Conservation (phyloP, 805 yeast species). For the Sugiyamaella qingdaonensis region DNA sequence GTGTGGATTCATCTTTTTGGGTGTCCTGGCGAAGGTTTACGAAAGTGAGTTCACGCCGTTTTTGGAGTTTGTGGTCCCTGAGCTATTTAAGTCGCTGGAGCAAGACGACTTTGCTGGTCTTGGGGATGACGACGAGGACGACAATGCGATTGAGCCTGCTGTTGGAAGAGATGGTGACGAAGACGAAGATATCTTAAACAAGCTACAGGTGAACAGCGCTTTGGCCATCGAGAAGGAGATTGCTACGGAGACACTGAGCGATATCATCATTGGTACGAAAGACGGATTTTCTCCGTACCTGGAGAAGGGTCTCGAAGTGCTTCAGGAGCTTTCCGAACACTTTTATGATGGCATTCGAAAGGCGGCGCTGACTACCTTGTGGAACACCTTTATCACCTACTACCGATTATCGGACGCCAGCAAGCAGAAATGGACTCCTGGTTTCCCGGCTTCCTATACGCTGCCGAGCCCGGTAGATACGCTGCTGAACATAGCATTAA, state of each 20-base stretch:
- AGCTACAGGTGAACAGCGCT: constrained; percentile 87
- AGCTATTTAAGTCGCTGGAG: constrained; percentile 73
- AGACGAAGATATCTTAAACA: constrained; percentile 63
- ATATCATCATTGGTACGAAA: constrained; percentile 83
- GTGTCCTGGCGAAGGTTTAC: constrained; percentile 92
- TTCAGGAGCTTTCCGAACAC: constrained; percentile 70
- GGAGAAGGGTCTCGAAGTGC: constrained; percentile 55
- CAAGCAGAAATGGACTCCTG: constrained; percentile 30
- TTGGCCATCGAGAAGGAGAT: constrained; percentile 93
- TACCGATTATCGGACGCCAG: constrained; percentile 28
- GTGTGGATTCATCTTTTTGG: constrained; percentile 88
- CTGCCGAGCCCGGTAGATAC: constrained; percentile 46
- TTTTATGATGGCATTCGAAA: constrained; percentile 85
- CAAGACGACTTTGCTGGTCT: constrained; percentile 66
- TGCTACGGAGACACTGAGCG: constrained; percentile 86
- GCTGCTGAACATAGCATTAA: constrained; percentile 64
- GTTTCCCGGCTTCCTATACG: constrained; percentile 27
- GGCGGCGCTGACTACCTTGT: constrained; percentile 74
- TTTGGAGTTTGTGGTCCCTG: constrained; percentile 77
- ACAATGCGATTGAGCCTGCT: constrained; percentile 43
- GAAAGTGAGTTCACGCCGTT: constrained; percentile 86
- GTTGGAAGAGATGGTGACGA: constrained; percentile 39
- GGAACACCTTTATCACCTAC: constrained; percentile 78
- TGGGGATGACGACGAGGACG: constrained; percentile 38
- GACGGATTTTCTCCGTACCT: constrained; percentile 73